These are phyloP conservation scores for Begonia loranthoides DNA, from an alignment of 306 rosid genomes.

Conservation along the genomic window DNA sequence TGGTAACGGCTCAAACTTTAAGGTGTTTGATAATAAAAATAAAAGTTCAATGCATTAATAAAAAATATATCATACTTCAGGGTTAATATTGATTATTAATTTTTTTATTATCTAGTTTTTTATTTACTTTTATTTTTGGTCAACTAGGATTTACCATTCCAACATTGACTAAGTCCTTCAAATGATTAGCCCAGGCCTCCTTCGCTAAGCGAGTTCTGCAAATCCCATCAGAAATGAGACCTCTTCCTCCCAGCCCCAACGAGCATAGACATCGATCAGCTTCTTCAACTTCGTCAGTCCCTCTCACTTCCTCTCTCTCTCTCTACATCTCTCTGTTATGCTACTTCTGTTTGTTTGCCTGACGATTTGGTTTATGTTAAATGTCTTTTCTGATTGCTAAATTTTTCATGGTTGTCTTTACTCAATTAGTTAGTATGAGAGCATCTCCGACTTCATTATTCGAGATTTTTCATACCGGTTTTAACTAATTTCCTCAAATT, in stretches of 20 bases:
- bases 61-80: no score
- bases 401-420: background rate
- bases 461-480: background rate
- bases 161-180: no score
- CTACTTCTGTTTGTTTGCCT: constrained; percentile 4
- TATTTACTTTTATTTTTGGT: no score
- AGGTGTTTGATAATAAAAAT: no score
- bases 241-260: constrained; percentile 29
- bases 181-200: no score
- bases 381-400: background rate
- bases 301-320: constrained; percentile 6
- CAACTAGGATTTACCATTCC: no score
- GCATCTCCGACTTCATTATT: background rate
- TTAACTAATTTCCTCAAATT: background rate
- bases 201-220: no score
- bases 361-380: background rate
- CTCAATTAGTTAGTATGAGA: background rate
- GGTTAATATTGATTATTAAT: no score
- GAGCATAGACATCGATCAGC: constrained; percentile 76
- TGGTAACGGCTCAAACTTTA: no score
- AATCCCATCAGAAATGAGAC: constrained; percentile 41
- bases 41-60: no score
- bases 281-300: constrained; percentile 34
- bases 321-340: background rate
- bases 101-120: background rate